Evolutionary conservation across 2,329 filamentous ascomycete genomes (phyloP).

Genomic region (Pseudonectria buxi): DNA sequence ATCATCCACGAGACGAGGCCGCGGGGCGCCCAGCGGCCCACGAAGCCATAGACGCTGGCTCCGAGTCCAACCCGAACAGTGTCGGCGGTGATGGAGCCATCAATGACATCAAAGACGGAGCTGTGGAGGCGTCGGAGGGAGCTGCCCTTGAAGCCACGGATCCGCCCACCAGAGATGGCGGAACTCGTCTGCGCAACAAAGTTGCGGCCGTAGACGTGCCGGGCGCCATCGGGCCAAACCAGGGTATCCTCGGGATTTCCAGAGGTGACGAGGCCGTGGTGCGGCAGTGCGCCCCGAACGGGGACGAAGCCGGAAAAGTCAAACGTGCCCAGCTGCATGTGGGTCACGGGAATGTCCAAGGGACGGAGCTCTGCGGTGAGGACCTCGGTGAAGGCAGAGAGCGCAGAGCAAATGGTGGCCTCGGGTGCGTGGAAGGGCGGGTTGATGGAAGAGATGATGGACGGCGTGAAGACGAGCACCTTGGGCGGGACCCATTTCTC

Average conservation of each 20-base stretch:
- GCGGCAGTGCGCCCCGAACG: slow-evolving; percentile 25
- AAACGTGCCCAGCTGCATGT: slow-evolving; percentile 87
- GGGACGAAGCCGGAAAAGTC: slow-evolving; percentile 67
- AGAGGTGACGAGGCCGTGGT: slow-evolving; percentile 34
- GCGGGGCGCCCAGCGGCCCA: slow-evolving; percentile 73
- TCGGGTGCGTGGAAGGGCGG: slow-evolving; percentile 81
- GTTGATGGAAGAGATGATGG: slow-evolving; percentile 71
- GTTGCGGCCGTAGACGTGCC: slow-evolving; percentile 56
- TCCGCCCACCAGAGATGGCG: slow-evolving; percentile 49
- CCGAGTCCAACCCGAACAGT: slow-evolving; percentile 79
- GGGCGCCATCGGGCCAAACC: slow-evolving; percentile 56
- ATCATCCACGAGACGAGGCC: slow-evolving; percentile 89
- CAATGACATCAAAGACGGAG: slow-evolving; percentile 83
- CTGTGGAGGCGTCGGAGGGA: slow-evolving; percentile 75
- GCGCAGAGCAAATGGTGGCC: slow-evolving; percentile 74
- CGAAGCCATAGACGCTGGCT: slow-evolving; percentile 74
- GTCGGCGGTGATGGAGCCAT: slow-evolving; percentile 52
- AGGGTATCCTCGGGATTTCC: slow-evolving; percentile 42
- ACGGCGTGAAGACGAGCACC: slow-evolving; percentile 71
- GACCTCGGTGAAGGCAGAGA: slow-evolving; percentile 79
- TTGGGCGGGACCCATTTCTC: slow-evolving; percentile 52
- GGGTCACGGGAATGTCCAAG: slow-evolving; percentile 70
- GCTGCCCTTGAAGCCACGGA: slow-evolving; percentile 59
- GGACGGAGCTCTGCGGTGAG: slow-evolving; percentile 72
- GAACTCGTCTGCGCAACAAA: slow-evolving; percentile 50